Evolutionary conservation across 2,329 filamentous ascomycete genomes (phyloP), one percentile per base, ranked within the genome.

Genomic region (Fusarium nanum): DNA sequence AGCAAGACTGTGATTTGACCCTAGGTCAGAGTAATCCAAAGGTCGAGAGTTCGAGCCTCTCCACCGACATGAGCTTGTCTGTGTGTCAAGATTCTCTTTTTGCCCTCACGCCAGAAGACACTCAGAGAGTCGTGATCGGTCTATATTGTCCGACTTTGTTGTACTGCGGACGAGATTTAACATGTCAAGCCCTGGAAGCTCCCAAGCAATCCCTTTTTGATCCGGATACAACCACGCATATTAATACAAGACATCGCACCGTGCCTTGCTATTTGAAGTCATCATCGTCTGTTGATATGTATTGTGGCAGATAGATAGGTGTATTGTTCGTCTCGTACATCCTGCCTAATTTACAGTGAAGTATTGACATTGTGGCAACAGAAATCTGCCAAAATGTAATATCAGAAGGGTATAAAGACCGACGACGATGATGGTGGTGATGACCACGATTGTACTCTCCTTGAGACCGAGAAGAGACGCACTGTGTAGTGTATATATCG

Each of bases 11-110:
- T 71, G 69, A 71, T 58, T 57, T 71, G 69, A 11, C 57, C 58
- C 12, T 23, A 71, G 53, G 55, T 61, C 68, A 68, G 64, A 60
- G 69, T 60, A 52, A 72, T 72, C 64, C 69, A 72, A 72, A 68
- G 68, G 68, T 69, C 64, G 69, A 72, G 64, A 72, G 64, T 72
- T 72, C 64, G 68, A 72, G 68, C 69, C 69, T 72, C 69, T 72
- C 69, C 68, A 64, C 70, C 68, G 69, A 72, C 68, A 72, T 7
- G 8, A 46, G 27, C 30, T 42, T 68, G 45, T 61, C 44, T 30
- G 9, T 1, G 11, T 9, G 50, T 32, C 53, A 27, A 22, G 40
- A 6, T 28, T 55, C 11, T 14, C 16, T 62, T 60, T 68, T 68
- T 57, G 52, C 20, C 7, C 16, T 23, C 20, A 41, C 20, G 9